These are phyloP conservation scores for Trebouxia sp. DNA, from an alignment of 139 green algal species.

Conservation along the genomic window DNA sequence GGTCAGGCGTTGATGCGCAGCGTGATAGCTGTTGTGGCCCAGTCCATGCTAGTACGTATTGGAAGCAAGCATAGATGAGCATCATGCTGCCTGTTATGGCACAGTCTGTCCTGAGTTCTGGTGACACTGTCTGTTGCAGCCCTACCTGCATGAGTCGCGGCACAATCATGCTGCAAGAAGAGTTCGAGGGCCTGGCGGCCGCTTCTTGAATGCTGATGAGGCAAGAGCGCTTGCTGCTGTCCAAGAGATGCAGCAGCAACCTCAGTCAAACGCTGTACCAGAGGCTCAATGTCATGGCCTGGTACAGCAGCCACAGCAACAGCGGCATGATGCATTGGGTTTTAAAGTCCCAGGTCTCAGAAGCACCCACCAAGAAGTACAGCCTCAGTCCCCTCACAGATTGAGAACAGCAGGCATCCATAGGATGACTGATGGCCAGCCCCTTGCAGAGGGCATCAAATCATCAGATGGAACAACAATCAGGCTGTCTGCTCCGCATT, in stretches of 20 bases:
- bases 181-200: conserved; percentile 58
- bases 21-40: no score
- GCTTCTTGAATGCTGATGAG: conserved; percentile 61
- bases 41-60: no score
- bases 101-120: background rate
- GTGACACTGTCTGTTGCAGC: conserved; percentile 38
- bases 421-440: background rate
- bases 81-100: background rate
- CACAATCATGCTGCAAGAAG: conserved; percentile 70
- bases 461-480: background rate
- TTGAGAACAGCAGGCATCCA: conserved; percentile 3
- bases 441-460: background rate
- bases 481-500: background rate
- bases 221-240: conserved; percentile 19
- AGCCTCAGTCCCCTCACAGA: conserved; percentile 7
- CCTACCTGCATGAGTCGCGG: conserved; percentile 74
- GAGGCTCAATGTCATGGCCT: background rate
- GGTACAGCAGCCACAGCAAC: background rate
- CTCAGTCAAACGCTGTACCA: background rate
- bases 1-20: no score
- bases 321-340: background rate
- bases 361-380: background rate
- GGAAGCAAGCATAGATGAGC: no score
- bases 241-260: conserved; percentile 24
- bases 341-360: background rate